These are phyloP conservation scores for Auricularia cornea DNA, from an alignment of 768 basidiomycete species.

Conservation along the genomic window DNA sequence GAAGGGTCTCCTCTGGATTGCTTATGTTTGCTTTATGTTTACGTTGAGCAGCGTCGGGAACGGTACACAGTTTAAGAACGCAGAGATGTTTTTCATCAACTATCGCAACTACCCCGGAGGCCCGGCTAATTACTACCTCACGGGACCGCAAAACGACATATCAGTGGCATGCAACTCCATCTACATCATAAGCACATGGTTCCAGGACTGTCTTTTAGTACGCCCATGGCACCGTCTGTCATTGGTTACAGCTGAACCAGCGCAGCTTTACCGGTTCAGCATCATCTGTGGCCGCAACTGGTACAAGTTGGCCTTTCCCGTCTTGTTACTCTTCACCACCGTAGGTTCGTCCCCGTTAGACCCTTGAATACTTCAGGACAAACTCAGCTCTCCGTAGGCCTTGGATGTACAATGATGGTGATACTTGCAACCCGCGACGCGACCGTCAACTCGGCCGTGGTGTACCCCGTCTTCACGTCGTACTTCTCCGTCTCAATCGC, in stretches of 20 bases:
- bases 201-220: not conserved
- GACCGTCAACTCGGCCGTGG: too few relatives aligned
- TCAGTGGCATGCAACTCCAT: not conserved
- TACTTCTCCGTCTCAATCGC: conserved; percentile 16
- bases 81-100: conserved; percentile 21
- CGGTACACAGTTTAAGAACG: conserved; percentile 18
- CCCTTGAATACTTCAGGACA: too few relatives aligned
- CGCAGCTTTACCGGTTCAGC: not conserved
- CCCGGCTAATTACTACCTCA: not conserved
- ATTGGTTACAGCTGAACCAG: not conserved
- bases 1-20: not conserved
- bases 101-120: not conserved
- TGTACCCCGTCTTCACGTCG: too few relatives aligned
- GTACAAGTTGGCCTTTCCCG: not conserved
- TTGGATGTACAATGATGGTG: too few relatives aligned
- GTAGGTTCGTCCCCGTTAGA: not conserved
- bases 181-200: not conserved
- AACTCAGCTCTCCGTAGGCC: too few relatives aligned
- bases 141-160: not conserved
- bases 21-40: conserved; percentile 10
- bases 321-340: not conserved
- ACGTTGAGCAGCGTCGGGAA: conserved; percentile 20
- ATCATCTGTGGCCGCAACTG: not conserved
- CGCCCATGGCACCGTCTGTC: not conserved
- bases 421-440: too few relatives aligned